A percentile compares a stretch with the other conserved stretches of the same genome.
Conservation (phyloP, 108 stramenopile species). For the Nitzschia palea region DNA sequence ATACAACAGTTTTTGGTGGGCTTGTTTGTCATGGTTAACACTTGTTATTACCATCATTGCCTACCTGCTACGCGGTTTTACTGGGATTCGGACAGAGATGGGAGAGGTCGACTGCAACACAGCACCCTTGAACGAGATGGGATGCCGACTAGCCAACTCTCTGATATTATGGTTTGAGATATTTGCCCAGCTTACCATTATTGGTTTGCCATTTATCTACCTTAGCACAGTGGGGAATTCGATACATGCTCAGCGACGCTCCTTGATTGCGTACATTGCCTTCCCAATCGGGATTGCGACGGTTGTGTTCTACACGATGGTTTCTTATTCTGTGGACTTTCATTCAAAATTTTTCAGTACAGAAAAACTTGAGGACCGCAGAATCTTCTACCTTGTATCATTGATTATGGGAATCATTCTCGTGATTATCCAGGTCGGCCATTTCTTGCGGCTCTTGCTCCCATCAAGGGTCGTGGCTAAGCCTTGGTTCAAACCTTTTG, state of each 20-base stretch:
- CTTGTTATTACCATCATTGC: neutral
- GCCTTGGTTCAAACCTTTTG: conserved; percentile 3
- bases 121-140: neutral
- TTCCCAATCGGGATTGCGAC: neutral
- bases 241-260: neutral
- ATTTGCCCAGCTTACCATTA: neutral
- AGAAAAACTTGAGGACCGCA: neutral
- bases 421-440: neutral
- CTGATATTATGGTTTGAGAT: neutral
- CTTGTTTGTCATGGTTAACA: neutral
- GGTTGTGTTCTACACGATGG: neutral
- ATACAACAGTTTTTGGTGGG: conserved; percentile 1
- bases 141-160: neutral
- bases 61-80: neutral
- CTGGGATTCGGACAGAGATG: neutral
- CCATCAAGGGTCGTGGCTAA: neutral
- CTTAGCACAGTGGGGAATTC: conserved; percentile 1
- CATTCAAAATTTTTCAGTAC: neutral
- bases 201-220: conserved; percentile 7
- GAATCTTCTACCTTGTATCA: neutral
- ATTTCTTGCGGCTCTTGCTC: neutral
- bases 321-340: neutral
- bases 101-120: neutral
- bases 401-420: neutral
- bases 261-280: neutral